Evolutionary conservation across 495 filamentous ascomycete genomes (phyloP).

Genomic region (Trichoderma virens): DNA sequence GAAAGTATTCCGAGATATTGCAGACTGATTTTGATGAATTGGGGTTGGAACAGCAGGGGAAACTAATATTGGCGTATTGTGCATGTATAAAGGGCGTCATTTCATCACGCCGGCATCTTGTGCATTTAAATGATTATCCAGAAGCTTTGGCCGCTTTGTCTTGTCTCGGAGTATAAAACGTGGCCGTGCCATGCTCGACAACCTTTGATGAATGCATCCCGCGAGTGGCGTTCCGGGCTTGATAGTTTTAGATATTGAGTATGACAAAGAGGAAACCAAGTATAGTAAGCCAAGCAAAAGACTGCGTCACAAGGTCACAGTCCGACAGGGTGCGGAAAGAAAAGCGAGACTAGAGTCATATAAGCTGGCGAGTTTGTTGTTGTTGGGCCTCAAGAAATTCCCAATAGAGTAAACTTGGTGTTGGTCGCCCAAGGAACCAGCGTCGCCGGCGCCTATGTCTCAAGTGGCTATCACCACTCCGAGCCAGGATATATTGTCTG

Average conservation of each 20-base stretch:
- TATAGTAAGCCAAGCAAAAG: not conserved
- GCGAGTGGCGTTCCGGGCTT: not conserved
- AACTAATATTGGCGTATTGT: no score
- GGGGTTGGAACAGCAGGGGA: no score
- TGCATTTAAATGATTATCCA: not conserved
- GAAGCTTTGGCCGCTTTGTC: not conserved
- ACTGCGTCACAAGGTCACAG: slow-evolving; percentile 4
- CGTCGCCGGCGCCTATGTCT: not conserved
- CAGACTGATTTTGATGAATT: no score
- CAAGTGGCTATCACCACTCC: not conserved
- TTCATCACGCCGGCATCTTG: not conserved
- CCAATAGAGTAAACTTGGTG: not conserved
- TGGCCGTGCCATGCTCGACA: not conserved
- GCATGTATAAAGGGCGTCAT: no score
- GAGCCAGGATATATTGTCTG: not conserved
- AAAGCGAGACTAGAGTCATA: not conserved
- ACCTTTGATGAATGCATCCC: not conserved
- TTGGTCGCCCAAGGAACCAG: not conserved
- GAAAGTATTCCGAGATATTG: not conserved
- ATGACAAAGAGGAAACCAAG: not conserved
- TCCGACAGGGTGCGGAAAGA: not conserved
- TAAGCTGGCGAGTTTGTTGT: not conserved
- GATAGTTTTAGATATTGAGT: not conserved
- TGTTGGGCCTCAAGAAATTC: not conserved
- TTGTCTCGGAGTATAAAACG: not conserved